Evolutionary conservation across 2,329 filamentous ascomycete species (phyloP).

Genomic region (Gaeumannomyces sp.): DNA sequence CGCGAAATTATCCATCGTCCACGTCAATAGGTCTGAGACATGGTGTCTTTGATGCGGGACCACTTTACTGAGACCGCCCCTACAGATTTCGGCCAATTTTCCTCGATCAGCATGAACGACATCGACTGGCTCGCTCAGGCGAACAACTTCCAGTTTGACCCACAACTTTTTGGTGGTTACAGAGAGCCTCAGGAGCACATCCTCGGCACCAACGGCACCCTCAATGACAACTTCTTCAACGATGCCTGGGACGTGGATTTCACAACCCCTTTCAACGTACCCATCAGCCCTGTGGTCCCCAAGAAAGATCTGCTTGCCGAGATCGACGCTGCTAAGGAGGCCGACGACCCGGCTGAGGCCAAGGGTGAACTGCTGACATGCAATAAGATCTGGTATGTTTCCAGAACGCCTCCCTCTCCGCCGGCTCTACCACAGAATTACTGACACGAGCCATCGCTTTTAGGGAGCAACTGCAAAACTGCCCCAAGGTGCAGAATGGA

Average conservation of each 20-base stretch:
- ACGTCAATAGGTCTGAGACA: not conserved
- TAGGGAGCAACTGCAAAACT: slow-evolving; percentile 86
- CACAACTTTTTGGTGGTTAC: slow-evolving; percentile 86
- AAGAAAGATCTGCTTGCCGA: slow-evolving; percentile 71
- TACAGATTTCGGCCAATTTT: slow-evolving; percentile 32
- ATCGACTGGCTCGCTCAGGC: slow-evolving; percentile 69
- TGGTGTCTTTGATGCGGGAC: not conserved
- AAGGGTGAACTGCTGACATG: slow-evolving; percentile 67
- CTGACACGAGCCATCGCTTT: slow-evolving; percentile 10
- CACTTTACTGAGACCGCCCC: not conserved
- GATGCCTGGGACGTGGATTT: slow-evolving; percentile 82
- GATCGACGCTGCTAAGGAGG: slow-evolving; percentile 69
- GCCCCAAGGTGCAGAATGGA: slow-evolving; percentile 80
- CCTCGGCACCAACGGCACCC: slow-evolving; percentile 57
- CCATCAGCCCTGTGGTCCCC: slow-evolving; percentile 32
- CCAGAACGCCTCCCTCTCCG: not conserved
- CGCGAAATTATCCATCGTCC: too few relatives aligned
- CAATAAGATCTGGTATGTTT: slow-evolving; percentile 83
- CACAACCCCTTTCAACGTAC: slow-evolving; percentile 70
- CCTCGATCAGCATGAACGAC: slow-evolving; percentile 44
- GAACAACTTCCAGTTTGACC: slow-evolving; percentile 87
- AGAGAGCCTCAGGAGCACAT: slow-evolving; percentile 83
- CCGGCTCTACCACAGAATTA: not conserved
- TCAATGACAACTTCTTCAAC: slow-evolving; percentile 51
- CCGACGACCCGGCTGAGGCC: slow-evolving; percentile 58